Conservation (phyloP, 805 yeast genomes). For the Hanseniaspora lindneri region DNA sequence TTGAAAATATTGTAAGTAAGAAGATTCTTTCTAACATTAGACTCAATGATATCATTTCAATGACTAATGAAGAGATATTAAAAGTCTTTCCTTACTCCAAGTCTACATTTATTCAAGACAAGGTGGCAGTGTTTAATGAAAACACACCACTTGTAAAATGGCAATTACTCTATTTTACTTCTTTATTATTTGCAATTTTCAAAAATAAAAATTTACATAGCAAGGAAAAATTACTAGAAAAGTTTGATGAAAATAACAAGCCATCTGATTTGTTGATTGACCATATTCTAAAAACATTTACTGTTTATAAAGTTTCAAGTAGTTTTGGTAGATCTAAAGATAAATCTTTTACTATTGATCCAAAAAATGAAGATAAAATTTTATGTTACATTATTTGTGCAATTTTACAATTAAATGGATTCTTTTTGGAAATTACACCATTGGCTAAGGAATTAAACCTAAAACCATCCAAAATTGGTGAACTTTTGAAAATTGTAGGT, state of each 20-base stretch:
- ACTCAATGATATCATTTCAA: conserved; percentile 49
- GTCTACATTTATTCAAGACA: conserved; percentile 45
- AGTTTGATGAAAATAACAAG: conserved; percentile 36
- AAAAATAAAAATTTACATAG: conserved; percentile 54
- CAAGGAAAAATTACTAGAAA: conserved; percentile 46
- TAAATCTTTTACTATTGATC: conserved; percentile 69
- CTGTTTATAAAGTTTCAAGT: conserved; percentile 47
- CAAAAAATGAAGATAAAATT: conserved; percentile 75
- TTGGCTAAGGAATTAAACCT: conserved; percentile 73
- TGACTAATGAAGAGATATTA: conserved; percentile 40
- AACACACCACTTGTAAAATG: conserved; percentile 44
- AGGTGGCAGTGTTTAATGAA: conserved; percentile 32
- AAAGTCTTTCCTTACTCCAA: conserved; percentile 52
- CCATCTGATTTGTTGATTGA: conserved; percentile 68
- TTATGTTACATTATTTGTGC: conserved; percentile 66
- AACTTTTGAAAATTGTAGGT: conserved; percentile 69
- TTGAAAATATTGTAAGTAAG: conserved; percentile 56
- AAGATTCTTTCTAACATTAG: conserved; percentile 53
- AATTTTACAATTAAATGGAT: conserved; percentile 64
- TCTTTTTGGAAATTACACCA: conserved; percentile 62
- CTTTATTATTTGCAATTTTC: conserved; percentile 70
- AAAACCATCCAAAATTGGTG: conserved; percentile 60
- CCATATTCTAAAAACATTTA: conserved; percentile 58
- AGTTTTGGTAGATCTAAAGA: conserved; percentile 64
- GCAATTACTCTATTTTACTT: conserved; percentile 66